phyloP scores from a whole-genome alignment of 2,329 filamentous ascomycete species.

The Rhinocladiella similis region DNA sequence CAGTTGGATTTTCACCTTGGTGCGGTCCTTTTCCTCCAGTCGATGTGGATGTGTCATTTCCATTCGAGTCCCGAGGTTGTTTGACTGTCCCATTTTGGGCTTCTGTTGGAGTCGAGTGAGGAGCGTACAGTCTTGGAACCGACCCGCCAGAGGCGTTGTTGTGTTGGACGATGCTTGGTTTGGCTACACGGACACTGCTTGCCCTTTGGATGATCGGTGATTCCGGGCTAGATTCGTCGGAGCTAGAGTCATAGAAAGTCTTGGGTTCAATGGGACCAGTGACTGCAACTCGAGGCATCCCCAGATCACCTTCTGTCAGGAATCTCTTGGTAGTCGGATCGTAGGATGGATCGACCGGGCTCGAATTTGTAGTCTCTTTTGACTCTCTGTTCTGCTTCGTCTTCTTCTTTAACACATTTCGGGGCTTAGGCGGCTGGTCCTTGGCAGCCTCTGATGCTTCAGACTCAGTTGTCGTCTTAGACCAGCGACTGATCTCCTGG shows the following conservation, averaged over 20 bases:
- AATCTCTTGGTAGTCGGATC: slow-evolving; percentile 16
- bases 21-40: neutral
- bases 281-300: slow-evolving; percentile 11
- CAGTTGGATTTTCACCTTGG: neutral
- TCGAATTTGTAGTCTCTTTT: slow-evolving; percentile 17
- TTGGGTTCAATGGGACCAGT: slow-evolving; percentile 11
- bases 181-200: slow-evolving; percentile 28
- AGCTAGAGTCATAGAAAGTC: slow-evolving; percentile 23
- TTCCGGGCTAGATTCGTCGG: slow-evolving; percentile 20
- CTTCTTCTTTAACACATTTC: slow-evolving; percentile 17
- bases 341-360: slow-evolving; percentile 22
- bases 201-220: slow-evolving; percentile 26
- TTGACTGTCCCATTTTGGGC: neutral
- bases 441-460: slow-evolving; percentile 15
- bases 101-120: slow-evolving; percentile 3
- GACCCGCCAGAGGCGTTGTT: slow-evolving; percentile 20
- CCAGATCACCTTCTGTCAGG: slow-evolving; percentile 2
- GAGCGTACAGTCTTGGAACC: slow-evolving; percentile 15
- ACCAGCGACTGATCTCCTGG: slow-evolving; percentile 24
- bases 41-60: too few species aligned
- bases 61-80: neutral
- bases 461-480: slow-evolving; percentile 25
- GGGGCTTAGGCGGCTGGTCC: slow-evolving; percentile 4
- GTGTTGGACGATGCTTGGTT: slow-evolving; percentile 26
- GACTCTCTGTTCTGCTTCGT: slow-evolving; percentile 10